phyloP scores from a whole-genome alignment of 345 rosid species.

The Passiflora organensis region DNA sequence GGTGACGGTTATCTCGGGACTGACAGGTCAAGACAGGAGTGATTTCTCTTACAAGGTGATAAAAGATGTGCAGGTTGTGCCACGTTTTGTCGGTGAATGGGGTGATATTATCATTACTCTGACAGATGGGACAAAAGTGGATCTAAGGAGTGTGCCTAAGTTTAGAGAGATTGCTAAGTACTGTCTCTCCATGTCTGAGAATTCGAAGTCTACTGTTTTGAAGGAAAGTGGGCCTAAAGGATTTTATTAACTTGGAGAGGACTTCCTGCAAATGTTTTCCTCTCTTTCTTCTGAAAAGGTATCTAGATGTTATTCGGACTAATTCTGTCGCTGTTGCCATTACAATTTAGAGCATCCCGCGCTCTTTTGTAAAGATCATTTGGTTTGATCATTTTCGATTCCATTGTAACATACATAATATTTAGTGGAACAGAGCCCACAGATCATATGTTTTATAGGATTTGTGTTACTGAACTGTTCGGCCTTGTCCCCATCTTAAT shows the following conservation, averaged over 20 bases:
- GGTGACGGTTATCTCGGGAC: slow-evolving; percentile 86
- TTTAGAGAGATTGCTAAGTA: slow-evolving; percentile 84
- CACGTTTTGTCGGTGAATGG: slow-evolving; percentile 91
- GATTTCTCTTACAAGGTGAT: slow-evolving; percentile 91
- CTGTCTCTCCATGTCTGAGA: slow-evolving; percentile 67
- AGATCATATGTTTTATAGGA: no score
- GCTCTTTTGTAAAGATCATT: no score
- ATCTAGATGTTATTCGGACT: not conserved
- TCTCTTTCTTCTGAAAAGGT: not conserved
- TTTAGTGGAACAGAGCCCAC: no score
- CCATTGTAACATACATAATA: no score
- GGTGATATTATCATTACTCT: slow-evolving; percentile 80
- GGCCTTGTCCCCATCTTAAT: no score
- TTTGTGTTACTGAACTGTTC: no score
- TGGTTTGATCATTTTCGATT: no score
- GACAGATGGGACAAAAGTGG: slow-evolving; percentile 75
- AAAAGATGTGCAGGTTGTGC: slow-evolving; percentile 86
- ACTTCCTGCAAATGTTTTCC: not conserved
- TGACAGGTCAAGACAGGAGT: slow-evolving; percentile 74
- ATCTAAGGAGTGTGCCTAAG: slow-evolving; percentile 80
- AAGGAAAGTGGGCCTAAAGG: slow-evolving; percentile 54
- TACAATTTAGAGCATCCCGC: not conserved
- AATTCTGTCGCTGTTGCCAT: not conserved
- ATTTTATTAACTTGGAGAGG: slow-evolving; percentile 19
- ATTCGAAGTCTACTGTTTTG: slow-evolving; percentile 49